Percentiles rank a stretch among this genome's conserved stretches.
Evolutionary conservation across 140 eudicot genomes (phyloP).

Genomic region (Flaveria floridana): DNA sequence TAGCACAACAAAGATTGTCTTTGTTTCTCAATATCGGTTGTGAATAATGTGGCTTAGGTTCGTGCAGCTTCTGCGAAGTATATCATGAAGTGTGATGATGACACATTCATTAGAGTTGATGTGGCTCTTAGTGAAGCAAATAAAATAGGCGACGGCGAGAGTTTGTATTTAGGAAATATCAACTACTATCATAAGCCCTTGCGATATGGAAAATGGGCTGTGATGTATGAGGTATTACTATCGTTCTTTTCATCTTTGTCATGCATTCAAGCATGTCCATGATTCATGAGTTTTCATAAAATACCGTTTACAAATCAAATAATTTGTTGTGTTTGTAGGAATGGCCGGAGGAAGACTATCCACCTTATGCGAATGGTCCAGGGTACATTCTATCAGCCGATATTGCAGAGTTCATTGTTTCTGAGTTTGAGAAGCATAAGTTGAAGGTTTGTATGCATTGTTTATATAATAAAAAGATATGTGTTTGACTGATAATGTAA

Average conservation of each 20-base stretch:
- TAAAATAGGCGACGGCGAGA: constrained; percentile 37
- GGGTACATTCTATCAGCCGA: constrained; percentile 81
- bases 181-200: constrained; percentile 70
- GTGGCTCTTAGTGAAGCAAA: constrained; percentile 56
- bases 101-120: constrained; percentile 71
- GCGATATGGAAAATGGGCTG: constrained; percentile 81
- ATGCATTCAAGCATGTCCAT: background rate
- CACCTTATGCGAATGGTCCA: constrained; percentile 90
- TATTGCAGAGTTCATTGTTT: constrained; percentile 60
- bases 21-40: background rate
- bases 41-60: constrained; percentile 40
- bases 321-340: constrained; percentile 47
- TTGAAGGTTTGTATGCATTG: constrained; percentile 39
- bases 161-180: constrained; percentile 70
- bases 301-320: background rate
- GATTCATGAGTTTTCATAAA: background rate
- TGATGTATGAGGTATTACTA: constrained; percentile 65
- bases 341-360: constrained; percentile 90
- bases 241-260: background rate
- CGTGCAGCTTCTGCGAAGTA: constrained; percentile 51
- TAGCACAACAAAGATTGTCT: background rate
- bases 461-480: background rate
- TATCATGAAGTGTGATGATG: constrained; percentile 83
- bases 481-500: background rate
- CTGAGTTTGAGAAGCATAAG: constrained; percentile 67